These are phyloP conservation scores for Wickerhamomyces queroliae DNA, from an alignment of 805 yeast genomes.

Conservation along the genomic window DNA sequence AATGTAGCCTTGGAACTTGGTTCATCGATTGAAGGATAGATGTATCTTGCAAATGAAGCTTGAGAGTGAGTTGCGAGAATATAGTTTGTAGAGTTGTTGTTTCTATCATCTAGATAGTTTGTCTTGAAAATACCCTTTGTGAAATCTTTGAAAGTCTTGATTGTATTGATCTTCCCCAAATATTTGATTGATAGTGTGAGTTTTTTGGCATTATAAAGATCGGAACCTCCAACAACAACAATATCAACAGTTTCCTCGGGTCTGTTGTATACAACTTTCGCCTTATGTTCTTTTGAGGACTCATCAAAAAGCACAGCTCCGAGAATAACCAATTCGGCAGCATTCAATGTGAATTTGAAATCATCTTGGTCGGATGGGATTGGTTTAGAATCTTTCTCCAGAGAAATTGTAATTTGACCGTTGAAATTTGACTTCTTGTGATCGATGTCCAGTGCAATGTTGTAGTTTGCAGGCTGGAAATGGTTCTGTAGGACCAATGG, in stretches of 20 bases:
- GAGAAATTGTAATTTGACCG: constrained; percentile 30
- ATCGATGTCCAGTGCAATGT: constrained; percentile 31
- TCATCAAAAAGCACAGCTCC: constrained; percentile 5
- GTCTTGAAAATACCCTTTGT: constrained; percentile 69
- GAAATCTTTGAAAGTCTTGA: constrained; percentile 46
- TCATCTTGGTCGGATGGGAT: constrained; percentile 2
- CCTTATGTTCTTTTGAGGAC: constrained; percentile 25
- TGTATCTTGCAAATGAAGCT: constrained; percentile 54
- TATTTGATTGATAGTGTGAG: constrained; percentile 28
- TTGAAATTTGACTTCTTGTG: constrained; percentile 42
- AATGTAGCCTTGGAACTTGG: constrained; percentile 47
- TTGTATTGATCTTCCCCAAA: constrained; percentile 45
- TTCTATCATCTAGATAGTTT: constrained; percentile 45
- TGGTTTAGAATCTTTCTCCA: constrained; percentile 13
- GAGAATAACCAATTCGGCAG: constrained; percentile 26
- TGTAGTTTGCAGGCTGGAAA: constrained; percentile 29
- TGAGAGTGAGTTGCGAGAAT: constrained; percentile 69
- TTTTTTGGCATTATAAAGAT: background rate
- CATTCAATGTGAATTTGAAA: constrained; percentile 27
- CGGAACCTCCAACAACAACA: constrained; percentile 1
- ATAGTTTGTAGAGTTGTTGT: constrained; percentile 44
- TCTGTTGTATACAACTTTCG: constrained; percentile 26
- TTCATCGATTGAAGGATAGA: constrained; percentile 72
- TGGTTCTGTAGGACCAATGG: constrained; percentile 18
- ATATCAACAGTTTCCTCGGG: constrained; percentile 20